Evolutionary conservation across 352 stramenopile species (phyloP).

Genomic region (Peronospora destructor): DNA sequence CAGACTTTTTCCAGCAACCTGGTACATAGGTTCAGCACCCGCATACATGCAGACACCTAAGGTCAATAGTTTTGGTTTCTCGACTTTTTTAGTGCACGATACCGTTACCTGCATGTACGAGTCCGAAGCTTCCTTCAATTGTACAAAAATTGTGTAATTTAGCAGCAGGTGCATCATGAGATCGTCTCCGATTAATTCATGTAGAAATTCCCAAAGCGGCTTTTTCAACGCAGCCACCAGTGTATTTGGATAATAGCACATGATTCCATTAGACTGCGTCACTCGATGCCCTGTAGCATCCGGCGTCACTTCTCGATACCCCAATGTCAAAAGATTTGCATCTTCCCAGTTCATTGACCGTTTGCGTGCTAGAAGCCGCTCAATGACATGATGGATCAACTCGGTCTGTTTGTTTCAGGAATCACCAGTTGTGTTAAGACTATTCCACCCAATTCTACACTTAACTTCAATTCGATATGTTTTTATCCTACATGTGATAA

Average conservation of each 20-base stretch:
- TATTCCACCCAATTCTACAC: neutral
- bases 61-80: neutral
- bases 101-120: slow-evolving; percentile 52
- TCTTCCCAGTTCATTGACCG: slow-evolving; percentile 33
- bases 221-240: slow-evolving; percentile 56
- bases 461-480: neutral
- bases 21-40: no score
- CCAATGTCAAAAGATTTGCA: slow-evolving; percentile 59
- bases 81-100: neutral
- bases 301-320: slow-evolving; percentile 48
- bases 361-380: slow-evolving; percentile 41
- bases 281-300: slow-evolving; percentile 43
- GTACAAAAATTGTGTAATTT: slow-evolving; percentile 52
- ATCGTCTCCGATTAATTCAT: slow-evolving; percentile 55
- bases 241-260: slow-evolving; percentile 74
- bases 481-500: slow-evolving; percentile 30
- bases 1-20: slow-evolving; percentile 51
- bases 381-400: slow-evolving; percentile 44
- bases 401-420: slow-evolving; percentile 26
- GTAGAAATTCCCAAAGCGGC: slow-evolving; percentile 41
- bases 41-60: neutral
- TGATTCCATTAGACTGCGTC: slow-evolving; percentile 47
- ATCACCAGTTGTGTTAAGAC: neutral
- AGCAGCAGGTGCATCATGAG: slow-evolving; percentile 59
- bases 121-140: slow-evolving; percentile 21